These are phyloP conservation scores for Pseudopithomyces chartarum DNA, from an alignment of 2,329 filamentous ascomycete genomes.

Conservation along the genomic window DNA sequence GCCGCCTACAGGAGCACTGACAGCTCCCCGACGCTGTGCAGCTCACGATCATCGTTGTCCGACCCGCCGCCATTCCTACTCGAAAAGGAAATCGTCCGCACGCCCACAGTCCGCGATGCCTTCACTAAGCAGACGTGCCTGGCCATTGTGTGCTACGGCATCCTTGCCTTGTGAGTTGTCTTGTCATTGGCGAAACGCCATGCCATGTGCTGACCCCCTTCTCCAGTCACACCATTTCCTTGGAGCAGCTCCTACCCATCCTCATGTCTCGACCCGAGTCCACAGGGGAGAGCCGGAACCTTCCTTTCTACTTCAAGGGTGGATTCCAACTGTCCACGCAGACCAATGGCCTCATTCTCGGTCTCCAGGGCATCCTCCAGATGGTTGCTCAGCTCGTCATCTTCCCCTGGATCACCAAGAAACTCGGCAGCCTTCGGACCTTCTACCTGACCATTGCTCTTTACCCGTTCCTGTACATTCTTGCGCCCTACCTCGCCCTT, in stretches of 20 bases:
- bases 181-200: slow-evolving; percentile 20
- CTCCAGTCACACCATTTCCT: slow-evolving; percentile 89
- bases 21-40: slow-evolving; percentile 57
- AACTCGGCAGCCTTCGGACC: slow-evolving; percentile 77
- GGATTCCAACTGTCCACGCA: slow-evolving; percentile 85
- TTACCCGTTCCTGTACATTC: slow-evolving; percentile 87
- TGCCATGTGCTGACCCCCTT: slow-evolving; percentile 16
- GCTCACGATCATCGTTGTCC: slow-evolving; percentile 37
- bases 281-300: slow-evolving; percentile 52
- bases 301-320: slow-evolving; percentile 88
- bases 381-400: slow-evolving; percentile 84
- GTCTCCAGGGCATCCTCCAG: slow-evolving; percentile 86
- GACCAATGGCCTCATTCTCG: slow-evolving; percentile 84
- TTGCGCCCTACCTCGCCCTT: slow-evolving; percentile 86
- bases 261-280: slow-evolving; percentile 76
- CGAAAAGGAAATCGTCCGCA: slow-evolving; percentile 29
- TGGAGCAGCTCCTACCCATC: slow-evolving; percentile 91
- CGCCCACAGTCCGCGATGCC: slow-evolving; percentile 55
- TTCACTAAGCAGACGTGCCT: slow-evolving; percentile 86
- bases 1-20: slow-evolving; percentile 65
- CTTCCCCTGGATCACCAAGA: slow-evolving; percentile 76
- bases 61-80: slow-evolving; percentile 42
- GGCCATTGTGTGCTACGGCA: slow-evolving; percentile 88
- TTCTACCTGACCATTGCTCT: slow-evolving; percentile 81
- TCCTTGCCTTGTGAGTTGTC: slow-evolving; percentile 85